Conservation (phyloP, 768 basidiomycete genomes). For the Nidula microcarpa region DNA sequence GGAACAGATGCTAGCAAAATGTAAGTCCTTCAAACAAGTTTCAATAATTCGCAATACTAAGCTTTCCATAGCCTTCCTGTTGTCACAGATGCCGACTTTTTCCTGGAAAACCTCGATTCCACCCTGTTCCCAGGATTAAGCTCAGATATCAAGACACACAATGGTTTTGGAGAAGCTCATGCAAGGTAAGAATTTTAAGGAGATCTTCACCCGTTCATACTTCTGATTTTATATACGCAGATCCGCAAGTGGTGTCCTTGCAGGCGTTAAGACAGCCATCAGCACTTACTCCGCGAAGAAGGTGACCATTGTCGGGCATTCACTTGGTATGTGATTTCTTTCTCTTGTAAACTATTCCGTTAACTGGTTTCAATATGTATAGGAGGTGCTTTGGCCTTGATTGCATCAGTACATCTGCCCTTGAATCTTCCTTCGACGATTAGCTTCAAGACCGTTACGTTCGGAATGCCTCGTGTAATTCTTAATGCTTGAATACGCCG, state of each 20-base stretch:
- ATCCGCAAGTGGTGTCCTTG: constrained; percentile 34
- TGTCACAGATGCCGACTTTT: constrained; percentile 39
- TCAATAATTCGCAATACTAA: neutral
- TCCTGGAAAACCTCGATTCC: constrained; percentile 26
- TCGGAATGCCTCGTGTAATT: constrained; percentile 17
- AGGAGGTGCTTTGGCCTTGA: constrained; percentile 17
- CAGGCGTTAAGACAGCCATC: constrained; percentile 41
- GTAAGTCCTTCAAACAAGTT: constrained; percentile 1
- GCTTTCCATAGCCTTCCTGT: constrained; percentile 12
- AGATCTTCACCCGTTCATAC: neutral
- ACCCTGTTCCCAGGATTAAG: constrained; percentile 48
- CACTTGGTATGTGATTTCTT: constrained; percentile 16
- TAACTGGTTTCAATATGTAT: neutral
- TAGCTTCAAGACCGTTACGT: constrained; percentile 14
- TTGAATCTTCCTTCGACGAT: constrained; percentile 14
- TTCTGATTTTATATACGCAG: constrained; percentile 15
- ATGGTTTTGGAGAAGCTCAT: constrained; percentile 44
- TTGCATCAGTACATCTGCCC: constrained; percentile 20
- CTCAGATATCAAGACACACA: constrained; percentile 37
- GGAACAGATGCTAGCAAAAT: constrained; percentile 11
- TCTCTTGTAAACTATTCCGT: neutral
- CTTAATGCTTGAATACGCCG: neutral
- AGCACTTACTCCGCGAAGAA: constrained; percentile 24
- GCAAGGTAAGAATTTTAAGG: constrained; percentile 26
- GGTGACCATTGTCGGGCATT: constrained; percentile 45